Percentiles rank a stretch among this genome's conserved stretches.
Conservation (phyloP, 768 basidiomycete species). For the Leccinum fibrillosum region DNA sequence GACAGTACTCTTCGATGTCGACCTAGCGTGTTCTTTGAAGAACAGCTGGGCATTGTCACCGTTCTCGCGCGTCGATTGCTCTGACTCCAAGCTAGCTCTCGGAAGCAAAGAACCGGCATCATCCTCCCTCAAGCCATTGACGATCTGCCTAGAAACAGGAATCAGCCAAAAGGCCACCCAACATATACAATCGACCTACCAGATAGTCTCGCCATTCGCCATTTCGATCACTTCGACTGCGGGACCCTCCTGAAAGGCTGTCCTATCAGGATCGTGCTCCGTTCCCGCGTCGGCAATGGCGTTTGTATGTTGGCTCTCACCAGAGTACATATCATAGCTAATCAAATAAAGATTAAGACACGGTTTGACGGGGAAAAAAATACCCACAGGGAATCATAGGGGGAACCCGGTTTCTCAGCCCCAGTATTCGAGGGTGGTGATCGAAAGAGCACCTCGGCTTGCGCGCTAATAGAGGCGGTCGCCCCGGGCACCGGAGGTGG, state of each 20-base stretch:
- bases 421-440: constrained; percentile 37
- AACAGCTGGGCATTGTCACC: constrained; percentile 61
- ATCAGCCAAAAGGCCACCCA: background rate
- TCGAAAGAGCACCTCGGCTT: constrained; percentile 39
- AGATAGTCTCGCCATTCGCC: constrained; percentile 86
- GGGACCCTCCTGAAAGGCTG: constrained; percentile 43
- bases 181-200: constrained; percentile 45
- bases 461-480: constrained; percentile 47
- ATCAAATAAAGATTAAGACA: constrained; percentile 21
- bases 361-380: constrained; percentile 11
- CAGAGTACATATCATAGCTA: constrained; percentile 80
- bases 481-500: constrained; percentile 70
- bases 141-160: constrained; percentile 55
- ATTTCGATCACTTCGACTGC: constrained; percentile 79
- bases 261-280: constrained; percentile 18
- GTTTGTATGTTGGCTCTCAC: constrained; percentile 45
- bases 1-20: constrained; percentile 63
- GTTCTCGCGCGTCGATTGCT: constrained; percentile 53
- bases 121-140: constrained; percentile 78
- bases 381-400: constrained; percentile 78
- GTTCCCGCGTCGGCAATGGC: constrained; percentile 34
- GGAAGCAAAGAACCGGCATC: constrained; percentile 68
- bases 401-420: constrained; percentile 64
- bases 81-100: constrained; percentile 71
- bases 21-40: constrained; percentile 71